Percentiles rank a stretch among this genome's conserved stretches.
phyloP scores from a whole-genome alignment of 1,284 basidiomycete species.

The Cryptococcus sp. region DNA sequence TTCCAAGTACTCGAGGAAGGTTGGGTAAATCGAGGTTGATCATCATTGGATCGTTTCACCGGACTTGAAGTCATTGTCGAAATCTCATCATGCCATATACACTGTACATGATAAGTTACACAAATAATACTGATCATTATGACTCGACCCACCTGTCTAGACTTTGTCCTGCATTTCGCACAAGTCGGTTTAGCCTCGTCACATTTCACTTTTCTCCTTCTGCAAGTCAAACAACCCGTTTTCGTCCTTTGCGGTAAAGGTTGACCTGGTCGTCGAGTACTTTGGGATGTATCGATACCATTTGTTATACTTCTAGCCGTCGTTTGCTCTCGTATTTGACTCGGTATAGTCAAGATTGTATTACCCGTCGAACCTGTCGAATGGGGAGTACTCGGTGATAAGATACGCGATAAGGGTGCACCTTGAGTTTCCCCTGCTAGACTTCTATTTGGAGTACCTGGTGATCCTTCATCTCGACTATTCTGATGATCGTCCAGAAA shows the following conservation, averaged over 20 bases:
- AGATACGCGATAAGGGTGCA: too few relatives aligned
- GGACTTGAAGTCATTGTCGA: neutral
- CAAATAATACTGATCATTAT: neutral
- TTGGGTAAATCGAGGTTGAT: neutral
- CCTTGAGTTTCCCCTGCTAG: too few relatives aligned
- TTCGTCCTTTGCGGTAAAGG: slow-evolving; percentile 10
- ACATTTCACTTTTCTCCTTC: slow-evolving; percentile 39
- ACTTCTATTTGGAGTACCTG: too few relatives aligned
- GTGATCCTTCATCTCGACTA: too few relatives aligned
- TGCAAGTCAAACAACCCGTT: slow-evolving; percentile 37
- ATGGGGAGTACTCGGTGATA: too few relatives aligned
- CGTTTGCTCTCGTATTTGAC: too few relatives aligned
- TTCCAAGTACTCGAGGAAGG: neutral
- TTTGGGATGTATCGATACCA: too few relatives aligned
- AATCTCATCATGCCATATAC: neutral
- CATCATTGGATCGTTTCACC: neutral
- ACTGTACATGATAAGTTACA: neutral
- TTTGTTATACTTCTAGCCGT: too few relatives aligned
- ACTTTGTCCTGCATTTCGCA: slow-evolving; percentile 30
- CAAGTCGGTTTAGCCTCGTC: slow-evolving; percentile 34
- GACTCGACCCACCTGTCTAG: slow-evolving; percentile 21
- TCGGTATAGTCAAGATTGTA: too few relatives aligned
- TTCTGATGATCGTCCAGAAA: too few relatives aligned
- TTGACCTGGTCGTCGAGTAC: too few relatives aligned
- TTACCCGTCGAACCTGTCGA: too few relatives aligned